phyloP scores from a whole-genome alignment of 768 basidiomycete genomes.

The Amanita phalloides region DNA sequence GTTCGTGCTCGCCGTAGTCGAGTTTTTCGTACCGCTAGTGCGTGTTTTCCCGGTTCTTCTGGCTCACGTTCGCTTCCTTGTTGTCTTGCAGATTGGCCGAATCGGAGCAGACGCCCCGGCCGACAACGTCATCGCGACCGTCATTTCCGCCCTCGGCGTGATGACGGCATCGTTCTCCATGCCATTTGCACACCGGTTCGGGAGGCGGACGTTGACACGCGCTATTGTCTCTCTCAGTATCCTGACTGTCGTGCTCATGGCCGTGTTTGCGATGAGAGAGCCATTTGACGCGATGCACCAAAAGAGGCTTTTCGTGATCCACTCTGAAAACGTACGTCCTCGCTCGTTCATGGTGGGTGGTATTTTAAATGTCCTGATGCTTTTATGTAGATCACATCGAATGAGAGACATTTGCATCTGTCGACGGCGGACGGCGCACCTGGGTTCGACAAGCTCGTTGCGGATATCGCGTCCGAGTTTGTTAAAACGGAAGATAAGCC shows the following conservation, averaged over 20 bases:
- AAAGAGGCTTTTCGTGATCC: slow-evolving; percentile 74
- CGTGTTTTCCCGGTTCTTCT: slow-evolving; percentile 12
- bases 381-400: slow-evolving; percentile 47
- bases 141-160: slow-evolving; percentile 49
- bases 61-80: background rate
- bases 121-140: slow-evolving; percentile 80
- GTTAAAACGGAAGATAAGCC: slow-evolving; percentile 31
- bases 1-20: slow-evolving; percentile 49
- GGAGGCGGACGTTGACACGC: slow-evolving; percentile 21
- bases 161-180: slow-evolving; percentile 48
- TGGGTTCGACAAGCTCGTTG: slow-evolving; percentile 54
- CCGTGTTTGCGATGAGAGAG: slow-evolving; percentile 43
- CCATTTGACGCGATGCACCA: slow-evolving; percentile 85
- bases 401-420: slow-evolving; percentile 68
- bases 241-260: slow-evolving; percentile 39
- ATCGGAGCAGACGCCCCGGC: slow-evolving; percentile 75
- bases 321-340: slow-evolving; percentile 65
- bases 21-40: slow-evolving; percentile 88
- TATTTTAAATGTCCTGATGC: no score
- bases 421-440: slow-evolving; percentile 78
- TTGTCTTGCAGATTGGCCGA: slow-evolving; percentile 54
- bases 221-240: slow-evolving; percentile 36
- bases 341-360: no score
- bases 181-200: slow-evolving; percentile 71
- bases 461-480: slow-evolving; percentile 50